A percentile compares a stretch with the other conserved stretches of the same genome.
Conservation (phyloP, 2,329 filamentous ascomycete genomes). For the Fusarium stilboides region DNA sequence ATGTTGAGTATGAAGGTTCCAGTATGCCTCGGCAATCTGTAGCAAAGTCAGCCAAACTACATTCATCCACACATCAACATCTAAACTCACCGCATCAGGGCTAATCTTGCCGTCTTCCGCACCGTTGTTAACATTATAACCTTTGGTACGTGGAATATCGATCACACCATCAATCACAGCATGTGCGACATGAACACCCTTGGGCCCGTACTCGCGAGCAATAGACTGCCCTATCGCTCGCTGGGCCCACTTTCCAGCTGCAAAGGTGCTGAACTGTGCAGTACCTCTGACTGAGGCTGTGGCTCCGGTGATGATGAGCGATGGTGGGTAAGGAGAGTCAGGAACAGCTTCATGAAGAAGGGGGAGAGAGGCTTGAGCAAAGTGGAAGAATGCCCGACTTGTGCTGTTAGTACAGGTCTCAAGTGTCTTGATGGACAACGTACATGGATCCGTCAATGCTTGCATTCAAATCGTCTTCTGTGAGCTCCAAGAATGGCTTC, state of each 20-base stretch:
- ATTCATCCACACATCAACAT: rapidly evolving
- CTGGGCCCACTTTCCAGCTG: slow-evolving; percentile 84
- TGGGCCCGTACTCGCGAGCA: slow-evolving; percentile 86
- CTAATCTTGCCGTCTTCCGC: slow-evolving; percentile 75
- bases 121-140: slow-evolving; percentile 61
- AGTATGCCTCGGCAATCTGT: slow-evolving; percentile 89
- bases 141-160: slow-evolving; percentile 81
- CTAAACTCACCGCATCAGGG: slow-evolving; percentile 76
- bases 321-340: slow-evolving; percentile 75
- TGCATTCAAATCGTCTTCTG: slow-evolving; percentile 63
- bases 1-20: slow-evolving; percentile 86
- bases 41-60: slow-evolving; percentile 17
- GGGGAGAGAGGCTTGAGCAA: slow-evolving; percentile 80
- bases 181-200: slow-evolving; percentile 87
- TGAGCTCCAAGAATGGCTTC: slow-evolving; percentile 73
- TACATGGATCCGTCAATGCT: slow-evolving; percentile 66
- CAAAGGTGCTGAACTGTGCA: slow-evolving; percentile 78
- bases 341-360: slow-evolving; percentile 75
- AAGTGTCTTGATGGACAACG: slow-evolving; percentile 35
- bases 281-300: slow-evolving; percentile 84
- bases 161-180: slow-evolving; percentile 89
- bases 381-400: slow-evolving; percentile 80
- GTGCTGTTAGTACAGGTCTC: not conserved
- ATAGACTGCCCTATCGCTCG: slow-evolving; percentile 82
- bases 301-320: slow-evolving; percentile 88